Evolutionary conservation across 2,329 filamentous ascomycete genomes (phyloP).

Genomic region (Decorospora gaudefroyi): DNA sequence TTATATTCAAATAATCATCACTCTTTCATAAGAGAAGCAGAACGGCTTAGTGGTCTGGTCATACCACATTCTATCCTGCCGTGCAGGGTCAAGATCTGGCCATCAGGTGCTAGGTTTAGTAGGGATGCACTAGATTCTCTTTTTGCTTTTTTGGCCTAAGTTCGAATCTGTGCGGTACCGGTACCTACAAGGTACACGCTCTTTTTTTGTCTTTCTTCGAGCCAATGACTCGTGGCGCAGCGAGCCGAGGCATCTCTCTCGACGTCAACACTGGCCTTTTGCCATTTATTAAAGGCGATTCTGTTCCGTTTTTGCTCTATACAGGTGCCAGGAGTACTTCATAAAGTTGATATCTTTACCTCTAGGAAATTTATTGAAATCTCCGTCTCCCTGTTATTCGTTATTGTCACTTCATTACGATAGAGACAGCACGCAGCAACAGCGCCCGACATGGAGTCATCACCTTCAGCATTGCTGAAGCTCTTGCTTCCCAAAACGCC

Average conservation of each 20-base stretch:
- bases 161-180: too few species aligned
- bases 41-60: too few species aligned
- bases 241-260: slow-evolving; percentile 19
- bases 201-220: too few species aligned
- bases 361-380: too few species aligned
- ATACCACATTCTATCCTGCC: too few species aligned
- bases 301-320: background rate
- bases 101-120: too few species aligned
- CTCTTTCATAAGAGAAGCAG: too few species aligned
- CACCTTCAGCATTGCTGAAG: slow-evolving; percentile 42
- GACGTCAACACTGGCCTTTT: slow-evolving; percentile 22
- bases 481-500: slow-evolving; percentile 56
- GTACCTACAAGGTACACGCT: too few species aligned
- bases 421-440: background rate
- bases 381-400: background rate
- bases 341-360: background rate
- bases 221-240: slow-evolving; percentile 8
- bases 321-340: background rate
- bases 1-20: too few species aligned
- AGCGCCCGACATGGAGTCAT: slow-evolving; percentile 40
- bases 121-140: too few species aligned
- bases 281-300: slow-evolving; percentile 7
- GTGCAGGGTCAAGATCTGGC: too few species aligned
- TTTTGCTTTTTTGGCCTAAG: too few species aligned
- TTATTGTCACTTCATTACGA: background rate